These are phyloP conservation scores for Meyerozyma sp. DNA, from an alignment of 1,139 yeast genomes.

Conservation along the genomic window DNA sequence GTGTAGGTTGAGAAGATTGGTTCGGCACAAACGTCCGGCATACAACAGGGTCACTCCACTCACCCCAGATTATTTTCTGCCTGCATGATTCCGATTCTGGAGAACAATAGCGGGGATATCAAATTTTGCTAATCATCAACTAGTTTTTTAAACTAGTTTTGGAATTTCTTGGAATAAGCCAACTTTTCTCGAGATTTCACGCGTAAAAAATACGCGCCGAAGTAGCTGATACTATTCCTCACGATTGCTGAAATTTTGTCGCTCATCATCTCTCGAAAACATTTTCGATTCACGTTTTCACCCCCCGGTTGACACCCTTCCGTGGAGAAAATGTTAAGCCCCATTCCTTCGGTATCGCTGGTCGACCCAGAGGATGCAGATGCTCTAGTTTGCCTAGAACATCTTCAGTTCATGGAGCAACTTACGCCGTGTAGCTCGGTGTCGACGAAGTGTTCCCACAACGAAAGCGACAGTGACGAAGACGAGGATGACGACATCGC, in stretches of 20 bases:
- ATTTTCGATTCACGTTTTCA: not conserved
- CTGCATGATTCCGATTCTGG: not conserved
- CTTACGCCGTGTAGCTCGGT: conserved; percentile 17
- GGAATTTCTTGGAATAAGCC: not conserved
- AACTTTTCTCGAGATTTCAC: too few species aligned
- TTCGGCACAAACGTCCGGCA: not conserved
- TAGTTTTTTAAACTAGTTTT: not conserved
- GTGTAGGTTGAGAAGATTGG: not conserved
- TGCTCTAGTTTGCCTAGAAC: conserved; percentile 1
- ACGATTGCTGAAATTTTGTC: not conserved
- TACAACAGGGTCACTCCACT: not conserved
- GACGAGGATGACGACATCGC: conserved; percentile 3
- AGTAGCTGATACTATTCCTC: too few species aligned
- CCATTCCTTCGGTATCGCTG: conserved; percentile 1
- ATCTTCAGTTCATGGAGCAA: conserved; percentile 7
- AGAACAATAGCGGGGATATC: not conserved
- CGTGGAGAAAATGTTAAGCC: not conserved
- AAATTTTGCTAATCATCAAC: not conserved
- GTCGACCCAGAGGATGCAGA: conserved; percentile 3
- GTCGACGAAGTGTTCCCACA: not conserved
- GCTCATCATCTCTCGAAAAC: not conserved
- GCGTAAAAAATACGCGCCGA: too few species aligned
- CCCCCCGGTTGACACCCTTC: not conserved
- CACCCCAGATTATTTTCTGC: not conserved
- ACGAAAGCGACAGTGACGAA: not conserved